phyloP scores from a whole-genome alignment of 768 basidiomycete genomes.

The Paxillus ammoniavirescens region DNA sequence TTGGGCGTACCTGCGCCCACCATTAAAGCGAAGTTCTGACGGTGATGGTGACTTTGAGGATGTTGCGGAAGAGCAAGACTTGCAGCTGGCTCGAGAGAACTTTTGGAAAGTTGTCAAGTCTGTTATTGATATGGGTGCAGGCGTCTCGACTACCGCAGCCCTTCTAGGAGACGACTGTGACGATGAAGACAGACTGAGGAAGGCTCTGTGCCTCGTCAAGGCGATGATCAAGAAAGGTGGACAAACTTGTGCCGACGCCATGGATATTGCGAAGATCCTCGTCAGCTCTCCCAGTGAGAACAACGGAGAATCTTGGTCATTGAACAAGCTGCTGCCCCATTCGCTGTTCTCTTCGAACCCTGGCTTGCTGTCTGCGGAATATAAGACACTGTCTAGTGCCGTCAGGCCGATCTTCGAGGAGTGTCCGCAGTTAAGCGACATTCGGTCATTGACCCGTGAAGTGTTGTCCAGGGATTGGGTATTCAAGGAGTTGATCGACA shows the following conservation, averaged over 20 bases:
- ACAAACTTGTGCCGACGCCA: constrained; percentile 50
- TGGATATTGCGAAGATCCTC: constrained; percentile 47
- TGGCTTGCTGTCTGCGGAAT: constrained; percentile 55
- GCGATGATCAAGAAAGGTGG: constrained; percentile 57
- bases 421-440: constrained; percentile 50
- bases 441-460: constrained; percentile 54
- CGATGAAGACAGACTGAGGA: constrained; percentile 42
- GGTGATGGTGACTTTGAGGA: constrained; percentile 19
- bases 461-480: constrained; percentile 56
- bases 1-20: constrained; percentile 67
- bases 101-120: constrained; percentile 50
- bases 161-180: constrained; percentile 43
- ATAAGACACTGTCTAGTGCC: constrained; percentile 40
- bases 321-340: constrained; percentile 47
- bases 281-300: constrained; percentile 37
- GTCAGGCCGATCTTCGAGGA: constrained; percentile 56
- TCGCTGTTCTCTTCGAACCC: constrained; percentile 56
- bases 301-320: constrained; percentile 41
- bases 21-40: constrained; percentile 24
- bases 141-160: constrained; percentile 54
- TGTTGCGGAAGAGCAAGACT: constrained; percentile 24
- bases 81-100: constrained; percentile 29
- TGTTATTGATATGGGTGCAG: constrained; percentile 58
- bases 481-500: constrained; percentile 47
- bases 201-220: constrained; percentile 49